Conservation (phyloP, 768 basidiomycete species). For the Kwoniella sp. region DNA sequence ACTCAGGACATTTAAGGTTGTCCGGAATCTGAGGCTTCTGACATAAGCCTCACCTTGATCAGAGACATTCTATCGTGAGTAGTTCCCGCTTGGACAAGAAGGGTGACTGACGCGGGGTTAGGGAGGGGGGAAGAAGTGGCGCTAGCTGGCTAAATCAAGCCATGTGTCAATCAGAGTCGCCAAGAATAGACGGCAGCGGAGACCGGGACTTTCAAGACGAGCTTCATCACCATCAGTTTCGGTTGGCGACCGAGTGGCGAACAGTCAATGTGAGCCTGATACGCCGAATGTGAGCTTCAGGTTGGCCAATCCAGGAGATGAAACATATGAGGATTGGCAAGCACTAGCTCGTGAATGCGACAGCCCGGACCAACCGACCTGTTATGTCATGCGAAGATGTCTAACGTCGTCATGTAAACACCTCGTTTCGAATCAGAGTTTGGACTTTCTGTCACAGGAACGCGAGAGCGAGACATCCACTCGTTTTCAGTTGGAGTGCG, state of each 20-base stretch:
- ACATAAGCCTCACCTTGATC: background rate
- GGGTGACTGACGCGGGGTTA: no score
- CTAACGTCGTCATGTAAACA: background rate
- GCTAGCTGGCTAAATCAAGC: background rate
- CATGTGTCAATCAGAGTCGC: background rate
- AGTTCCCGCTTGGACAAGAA: no score
- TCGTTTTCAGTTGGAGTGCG: conserved; percentile 1
- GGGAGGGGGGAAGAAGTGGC: background rate
- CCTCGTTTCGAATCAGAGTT: background rate
- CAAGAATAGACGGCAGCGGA: background rate
- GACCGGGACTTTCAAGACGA: background rate
- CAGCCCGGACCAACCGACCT: background rate
- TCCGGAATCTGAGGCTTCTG: background rate
- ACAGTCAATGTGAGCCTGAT: background rate
- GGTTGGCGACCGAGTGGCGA: background rate
- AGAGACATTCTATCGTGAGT: background rate
- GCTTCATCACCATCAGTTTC: no score
- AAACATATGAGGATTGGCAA: background rate
- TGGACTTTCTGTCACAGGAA: background rate
- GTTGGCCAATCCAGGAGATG: background rate
- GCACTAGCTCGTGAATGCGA: background rate
- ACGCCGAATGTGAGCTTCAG: no score
- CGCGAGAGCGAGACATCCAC: background rate
- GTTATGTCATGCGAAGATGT: background rate
- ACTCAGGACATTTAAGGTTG: background rate